Evolutionary conservation across 2,329 filamentous ascomycete genomes (phyloP), one percentile per base, ranked within the genome.

Genomic region (Trichocomaceae sp.): DNA sequence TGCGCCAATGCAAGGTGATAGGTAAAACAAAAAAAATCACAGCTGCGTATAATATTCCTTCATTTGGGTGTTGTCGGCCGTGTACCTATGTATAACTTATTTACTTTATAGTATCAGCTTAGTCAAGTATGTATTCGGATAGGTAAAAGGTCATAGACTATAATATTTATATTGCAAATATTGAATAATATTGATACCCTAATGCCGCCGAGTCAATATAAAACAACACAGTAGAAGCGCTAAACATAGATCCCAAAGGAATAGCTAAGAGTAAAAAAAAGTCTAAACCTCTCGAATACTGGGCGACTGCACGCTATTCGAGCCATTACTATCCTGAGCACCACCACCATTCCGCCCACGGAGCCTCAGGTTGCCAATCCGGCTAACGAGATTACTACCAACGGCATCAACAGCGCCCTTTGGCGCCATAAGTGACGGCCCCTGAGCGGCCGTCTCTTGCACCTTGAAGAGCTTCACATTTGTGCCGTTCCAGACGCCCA

Each of bases 401-500:
- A 96, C 90, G 0, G 90, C 91, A 71, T 96, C 92, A 2, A 96
- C 91, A 0, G 92, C 92, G 0, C 91, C 92, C 57, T 90, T 83
- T 0, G 93, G 93, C 33, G 87, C 90, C 22, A 90, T 83, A 58
- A 99, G 72, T 12, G 85, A 90, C 3, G 91, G 90, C 0, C 91
- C 87, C 61, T 87, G 80, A 1, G 88, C 81, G 2, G 86, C 87
- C 15, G 87, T 88, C 67, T 95, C 88, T 69, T 95, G 90, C 2
- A 96, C 90, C 49, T 84, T 85, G 74, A 99, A 99, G 13, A 99
- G 77, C 67, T 86, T 87, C 69, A 99, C 89, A 2, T 79, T 78
- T 1, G 93, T 97, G 35, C 90, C 88, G 66, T 92, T 96, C 92
- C 93, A 99, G 1, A 96, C 85, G 7, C 93, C 92, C 31, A 91